These are phyloP conservation scores for Cercospora sp. DNA, from an alignment of 2,329 filamentous ascomycete species.

Conservation along the genomic window DNA sequence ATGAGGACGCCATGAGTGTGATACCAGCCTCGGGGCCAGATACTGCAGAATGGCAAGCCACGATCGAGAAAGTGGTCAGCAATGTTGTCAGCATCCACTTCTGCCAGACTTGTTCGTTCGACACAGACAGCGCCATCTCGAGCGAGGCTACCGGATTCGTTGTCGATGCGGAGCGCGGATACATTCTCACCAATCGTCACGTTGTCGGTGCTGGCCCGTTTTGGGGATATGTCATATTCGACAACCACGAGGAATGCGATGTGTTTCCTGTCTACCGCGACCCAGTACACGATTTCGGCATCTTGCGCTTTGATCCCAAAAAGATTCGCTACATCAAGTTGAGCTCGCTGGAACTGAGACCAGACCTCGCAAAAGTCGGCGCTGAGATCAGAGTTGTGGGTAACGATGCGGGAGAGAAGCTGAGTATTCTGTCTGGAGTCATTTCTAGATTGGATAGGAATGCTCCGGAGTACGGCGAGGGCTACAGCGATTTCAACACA, in stretches of 20 bases:
- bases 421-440: conserved; percentile 95
- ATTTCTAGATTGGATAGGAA: conserved; percentile 96
- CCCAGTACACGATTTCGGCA: conserved; percentile 97
- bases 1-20: conserved; percentile 44
- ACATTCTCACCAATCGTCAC: conserved; percentile 63
- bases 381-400: conserved; percentile 95
- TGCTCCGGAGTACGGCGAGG: conserved; percentile 95
- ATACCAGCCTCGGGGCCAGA: conserved; percentile 56
- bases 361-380: conserved; percentile 83
- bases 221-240: conserved; percentile 97
- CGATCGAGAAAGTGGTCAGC: conserved; percentile 88
- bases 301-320: conserved; percentile 92
- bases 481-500: conserved; percentile 95
- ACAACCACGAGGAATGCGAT: conserved; percentile 96
- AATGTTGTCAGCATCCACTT: conserved; percentile 99
- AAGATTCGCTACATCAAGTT: conserved; percentile 97
- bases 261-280: conserved; percentile 96
- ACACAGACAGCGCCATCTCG: conserved; percentile 90
- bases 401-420: conserved; percentile 97
- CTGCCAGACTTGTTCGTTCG: conserved; percentile 96
- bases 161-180: conserved; percentile 88
- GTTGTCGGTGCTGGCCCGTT: conserved; percentile 95
- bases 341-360: conserved; percentile 74
- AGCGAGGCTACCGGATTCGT: conserved; percentile 98
- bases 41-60: conserved; percentile 89